Base-by-base conservation (phyloP, 108 stramenopile species). In the Chaetoceros muelleri region DNA sequence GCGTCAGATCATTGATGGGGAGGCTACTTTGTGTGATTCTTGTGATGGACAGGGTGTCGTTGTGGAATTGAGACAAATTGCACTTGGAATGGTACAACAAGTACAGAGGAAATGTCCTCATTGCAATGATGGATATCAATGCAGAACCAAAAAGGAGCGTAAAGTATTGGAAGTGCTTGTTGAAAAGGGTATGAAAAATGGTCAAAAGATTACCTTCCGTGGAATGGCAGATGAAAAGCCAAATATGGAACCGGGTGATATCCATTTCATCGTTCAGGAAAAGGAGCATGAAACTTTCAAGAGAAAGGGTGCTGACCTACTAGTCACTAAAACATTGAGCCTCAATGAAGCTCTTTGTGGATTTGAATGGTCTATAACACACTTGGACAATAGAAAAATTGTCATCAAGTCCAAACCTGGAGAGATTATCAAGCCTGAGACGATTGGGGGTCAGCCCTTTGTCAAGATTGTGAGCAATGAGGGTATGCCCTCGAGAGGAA, bases 211-310 rank as follows among this genome's bases (percentile, higher is more conserved):
- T 65, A 66, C 73, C 19, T 97, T 99, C 72, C 67, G 73, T 27
- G 95, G 93, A 29, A 92, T 96, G 81, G 96, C 94, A 16, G 94
- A 98, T 67, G 97, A 97, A 66, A 85, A 91, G 53, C 98, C 97
- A 47, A 96, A 95, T 50, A 77, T 87, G 62, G 85, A 96, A 57
- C 72, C 97, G 10, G 98, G 97, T 19, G 87, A 99, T 75, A 72
- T 99, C 62, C 84, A 98, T 69, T 96, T 99, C 67, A 80, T 97
- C 49, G 75, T 99, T 30, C 94, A 98, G 76, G 93, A 97, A 68
- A 96, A 97, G 80, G 92, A 95, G 30, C 97, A 99, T 61, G 75
- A 84, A 0, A 23, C 84, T 2, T 98, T 98, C 82, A 96, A 95
- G 69, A 72, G 98, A 48, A 98, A 98, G 80, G 96, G 97, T 27